Conservation (phyloP, 2,329 filamentous ascomycete genomes). For the Parascedosporium putredinis region DNA sequence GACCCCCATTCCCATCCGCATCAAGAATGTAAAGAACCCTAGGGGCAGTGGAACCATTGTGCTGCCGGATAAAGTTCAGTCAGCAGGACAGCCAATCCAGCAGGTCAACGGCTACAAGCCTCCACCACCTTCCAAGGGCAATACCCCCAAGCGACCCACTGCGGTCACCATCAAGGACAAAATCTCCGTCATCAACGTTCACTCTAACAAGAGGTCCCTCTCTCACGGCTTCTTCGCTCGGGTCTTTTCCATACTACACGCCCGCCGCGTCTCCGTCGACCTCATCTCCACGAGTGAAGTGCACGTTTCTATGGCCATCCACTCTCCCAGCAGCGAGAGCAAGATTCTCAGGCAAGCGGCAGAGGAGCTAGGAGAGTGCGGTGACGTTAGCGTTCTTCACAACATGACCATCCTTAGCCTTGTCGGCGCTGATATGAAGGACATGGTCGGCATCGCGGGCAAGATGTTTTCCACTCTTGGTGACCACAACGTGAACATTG, state of each 20-base stretch:
- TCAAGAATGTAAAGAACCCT: slow-evolving; percentile 88
- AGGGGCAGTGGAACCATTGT: slow-evolving; percentile 70
- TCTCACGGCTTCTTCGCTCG: slow-evolving; percentile 93
- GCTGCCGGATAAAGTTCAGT: slow-evolving; percentile 58
- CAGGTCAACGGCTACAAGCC: slow-evolving; percentile 45
- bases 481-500: slow-evolving; percentile 89
- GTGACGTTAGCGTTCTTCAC: slow-evolving; percentile 79
- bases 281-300: slow-evolving; percentile 95
- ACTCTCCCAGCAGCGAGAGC: slow-evolving; percentile 58
- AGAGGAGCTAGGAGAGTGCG: slow-evolving; percentile 65
- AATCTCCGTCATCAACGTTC: slow-evolving; percentile 94
- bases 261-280: slow-evolving; percentile 80
- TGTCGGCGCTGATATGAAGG: slow-evolving; percentile 93
- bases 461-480: slow-evolving; percentile 92
- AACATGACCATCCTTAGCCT: slow-evolving; percentile 94
- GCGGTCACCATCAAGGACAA: slow-evolving; percentile 96
- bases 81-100: slow-evolving; percentile 32
- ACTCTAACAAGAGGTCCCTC: slow-evolving; percentile 92
- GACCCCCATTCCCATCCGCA: slow-evolving; percentile 71
- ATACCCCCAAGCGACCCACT: slow-evolving; percentile 60
- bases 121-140: slow-evolving; percentile 34
- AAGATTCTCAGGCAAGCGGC: slow-evolving; percentile 58
- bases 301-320: slow-evolving; percentile 93
- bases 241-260: slow-evolving; percentile 86
- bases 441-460: slow-evolving; percentile 89